phyloP scores from a whole-genome alignment of 148 eudicot species.

The Persicaria tinctoria region DNA sequence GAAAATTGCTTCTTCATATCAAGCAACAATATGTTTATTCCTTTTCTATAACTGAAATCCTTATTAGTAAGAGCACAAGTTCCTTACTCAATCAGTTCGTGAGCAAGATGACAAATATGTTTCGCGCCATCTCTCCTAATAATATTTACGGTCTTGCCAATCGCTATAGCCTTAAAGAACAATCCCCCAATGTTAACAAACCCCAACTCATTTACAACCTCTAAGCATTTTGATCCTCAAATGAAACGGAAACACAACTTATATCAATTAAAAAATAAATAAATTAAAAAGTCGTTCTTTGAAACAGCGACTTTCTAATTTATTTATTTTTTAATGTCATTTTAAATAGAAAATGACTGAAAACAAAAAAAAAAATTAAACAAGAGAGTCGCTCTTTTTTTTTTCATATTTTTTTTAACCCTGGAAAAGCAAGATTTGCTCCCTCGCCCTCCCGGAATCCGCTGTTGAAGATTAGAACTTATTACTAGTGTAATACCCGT shows the following conservation, averaged over 20 bases:
- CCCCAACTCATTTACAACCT: neutral
- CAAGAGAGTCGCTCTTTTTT: too few relatives aligned
- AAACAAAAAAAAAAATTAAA: too few relatives aligned
- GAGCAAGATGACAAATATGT: constrained; percentile 57
- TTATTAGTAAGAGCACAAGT: neutral
- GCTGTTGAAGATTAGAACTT: too few relatives aligned
- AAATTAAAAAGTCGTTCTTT: too few relatives aligned
- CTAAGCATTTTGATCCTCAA: neutral
- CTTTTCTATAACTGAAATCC: neutral
- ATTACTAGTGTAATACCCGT: too few relatives aligned
- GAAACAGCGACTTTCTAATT: too few relatives aligned
- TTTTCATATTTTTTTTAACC: too few relatives aligned
- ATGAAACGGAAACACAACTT: constrained; percentile 37
- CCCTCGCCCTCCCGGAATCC: too few relatives aligned
- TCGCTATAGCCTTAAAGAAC: constrained; percentile 67
- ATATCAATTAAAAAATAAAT: too few relatives aligned
- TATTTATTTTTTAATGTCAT: too few relatives aligned
- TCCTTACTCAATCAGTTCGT: constrained; percentile 59
- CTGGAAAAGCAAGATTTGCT: too few relatives aligned
- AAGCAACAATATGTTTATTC: neutral
- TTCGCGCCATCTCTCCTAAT: constrained; percentile 52
- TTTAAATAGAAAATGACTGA: too few relatives aligned
- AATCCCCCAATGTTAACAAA: neutral
- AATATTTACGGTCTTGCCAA: constrained; percentile 81
- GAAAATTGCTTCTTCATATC: neutral